These are phyloP conservation scores for Colletotrichum sp. DNA, from an alignment of 2,329 filamentous ascomycete species.

Conservation along the genomic window DNA sequence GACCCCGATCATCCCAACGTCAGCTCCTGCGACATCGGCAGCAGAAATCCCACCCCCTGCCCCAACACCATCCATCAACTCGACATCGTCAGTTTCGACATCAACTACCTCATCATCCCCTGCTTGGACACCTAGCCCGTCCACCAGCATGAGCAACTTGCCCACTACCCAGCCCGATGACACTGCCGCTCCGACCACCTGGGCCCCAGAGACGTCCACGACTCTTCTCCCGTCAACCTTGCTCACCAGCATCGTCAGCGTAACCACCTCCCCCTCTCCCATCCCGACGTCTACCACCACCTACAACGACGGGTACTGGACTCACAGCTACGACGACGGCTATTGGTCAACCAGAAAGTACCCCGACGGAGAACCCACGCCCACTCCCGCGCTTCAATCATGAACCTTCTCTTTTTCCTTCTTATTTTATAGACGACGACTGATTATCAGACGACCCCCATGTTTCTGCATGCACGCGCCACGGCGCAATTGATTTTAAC, in stretches of 20 bases:
- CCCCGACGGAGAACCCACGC: conserved; percentile 47
- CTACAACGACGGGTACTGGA: conserved; percentile 49
- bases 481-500: neutral
- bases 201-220: conserved; percentile 9
- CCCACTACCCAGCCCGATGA: conserved; percentile 17
- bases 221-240: conserved; percentile 17
- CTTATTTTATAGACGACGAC: neutral
- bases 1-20: neutral
- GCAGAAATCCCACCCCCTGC: neutral
- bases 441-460: neutral
- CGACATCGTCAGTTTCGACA: neutral
- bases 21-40: neutral
- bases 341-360: conserved; percentile 50
- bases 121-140: neutral
- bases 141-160: neutral
- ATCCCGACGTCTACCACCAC: conserved; percentile 27
- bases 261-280: conserved; percentile 21
- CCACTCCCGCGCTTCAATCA: conserved; percentile 20
- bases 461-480: neutral
- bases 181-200: conserved; percentile 20
- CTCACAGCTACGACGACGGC: conserved; percentile 43
- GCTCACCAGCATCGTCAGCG: conserved; percentile 21
- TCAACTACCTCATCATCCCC: neutral
- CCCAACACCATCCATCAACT: neutral
- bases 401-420: neutral